Conservation (phyloP, 2,329 filamentous ascomycete species). For the Zymoseptoria ardabiliae region DNA sequence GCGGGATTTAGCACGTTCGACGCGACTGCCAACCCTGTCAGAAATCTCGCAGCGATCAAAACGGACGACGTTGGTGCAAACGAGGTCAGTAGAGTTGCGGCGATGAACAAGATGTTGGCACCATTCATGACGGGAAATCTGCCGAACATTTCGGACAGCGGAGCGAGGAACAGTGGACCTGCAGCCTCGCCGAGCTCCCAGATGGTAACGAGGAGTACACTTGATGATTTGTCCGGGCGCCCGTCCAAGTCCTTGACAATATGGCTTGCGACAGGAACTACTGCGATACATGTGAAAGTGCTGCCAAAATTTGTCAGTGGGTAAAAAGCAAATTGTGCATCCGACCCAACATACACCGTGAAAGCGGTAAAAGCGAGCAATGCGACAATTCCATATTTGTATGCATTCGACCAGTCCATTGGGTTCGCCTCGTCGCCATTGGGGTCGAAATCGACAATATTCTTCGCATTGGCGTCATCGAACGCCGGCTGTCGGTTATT, state of each 20-base stretch:
- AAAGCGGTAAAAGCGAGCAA: conserved; percentile 50
- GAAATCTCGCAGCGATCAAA: conserved; percentile 37
- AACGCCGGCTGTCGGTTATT: background rate
- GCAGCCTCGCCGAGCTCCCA: conserved; percentile 45
- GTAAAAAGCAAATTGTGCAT: background rate
- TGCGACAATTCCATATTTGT: conserved; percentile 48
- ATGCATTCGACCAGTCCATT: conserved; percentile 42
- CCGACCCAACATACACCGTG: conserved; percentile 40
- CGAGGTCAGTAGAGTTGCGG: conserved; percentile 34
- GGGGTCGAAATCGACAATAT: conserved; percentile 40
- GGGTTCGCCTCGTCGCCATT: conserved; percentile 45
- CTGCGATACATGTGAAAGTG: conserved; percentile 28
- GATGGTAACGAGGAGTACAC: conserved; percentile 40
- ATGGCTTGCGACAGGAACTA: conserved; percentile 24
- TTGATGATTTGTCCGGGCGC: conserved; percentile 15
- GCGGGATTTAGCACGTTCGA: conserved; percentile 54
- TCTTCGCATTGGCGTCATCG: conserved; percentile 11
- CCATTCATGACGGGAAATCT: conserved; percentile 33
- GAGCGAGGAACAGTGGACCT: conserved; percentile 40
- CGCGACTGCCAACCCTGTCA: conserved; percentile 40
- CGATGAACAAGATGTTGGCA: conserved; percentile 41
- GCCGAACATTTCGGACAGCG: conserved; percentile 40
- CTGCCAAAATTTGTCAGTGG: conserved; percentile 9
- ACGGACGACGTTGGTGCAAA: conserved; percentile 32
- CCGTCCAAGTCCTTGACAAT: conserved; percentile 23